These are phyloP conservation scores for Lactarius trivialis DNA, from an alignment of 768 basidiomycete genomes.

Conservation along the genomic window DNA sequence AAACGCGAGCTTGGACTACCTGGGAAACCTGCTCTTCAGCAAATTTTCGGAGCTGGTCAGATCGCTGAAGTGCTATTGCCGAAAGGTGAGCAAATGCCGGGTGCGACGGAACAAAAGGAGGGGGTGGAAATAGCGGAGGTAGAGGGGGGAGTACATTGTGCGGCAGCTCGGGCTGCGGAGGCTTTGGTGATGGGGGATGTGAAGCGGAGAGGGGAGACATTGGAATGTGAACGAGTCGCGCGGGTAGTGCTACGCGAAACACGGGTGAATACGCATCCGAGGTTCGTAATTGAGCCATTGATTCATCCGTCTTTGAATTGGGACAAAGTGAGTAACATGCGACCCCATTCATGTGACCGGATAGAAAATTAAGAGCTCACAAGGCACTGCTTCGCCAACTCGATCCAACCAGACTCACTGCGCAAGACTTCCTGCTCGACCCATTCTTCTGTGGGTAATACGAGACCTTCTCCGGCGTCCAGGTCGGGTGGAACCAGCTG, in stretches of 20 bases:
- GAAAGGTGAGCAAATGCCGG: slow-evolving; percentile 62
- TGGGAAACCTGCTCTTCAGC: slow-evolving; percentile 54
- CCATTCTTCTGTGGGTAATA: slow-evolving; percentile 71
- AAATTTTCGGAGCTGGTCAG: slow-evolving; percentile 44
- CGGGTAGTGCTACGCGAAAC: slow-evolving; percentile 29
- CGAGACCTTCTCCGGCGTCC: slow-evolving; percentile 54
- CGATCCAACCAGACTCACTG: slow-evolving; percentile 66
- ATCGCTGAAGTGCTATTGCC: slow-evolving; percentile 47
- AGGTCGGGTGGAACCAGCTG: slow-evolving; percentile 52
- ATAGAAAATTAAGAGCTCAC: slow-evolving; percentile 41
- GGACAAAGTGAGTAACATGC: slow-evolving; percentile 11
- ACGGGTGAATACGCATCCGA: slow-evolving; percentile 34
- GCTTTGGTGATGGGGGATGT: slow-evolving; percentile 6
- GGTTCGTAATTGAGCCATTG: slow-evolving; percentile 24
- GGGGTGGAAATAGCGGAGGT: slow-evolving; percentile 61
- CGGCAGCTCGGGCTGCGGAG: slow-evolving; percentile 10
- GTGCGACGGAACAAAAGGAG: slow-evolving; percentile 72
- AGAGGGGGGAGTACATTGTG: slow-evolving; percentile 44
- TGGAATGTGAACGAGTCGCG: slow-evolving; percentile 10
- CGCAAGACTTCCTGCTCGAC: slow-evolving; percentile 66
- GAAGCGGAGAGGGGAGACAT: slow-evolving; percentile 9
- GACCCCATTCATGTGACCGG: not conserved
- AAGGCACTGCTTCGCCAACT: slow-evolving; percentile 57
- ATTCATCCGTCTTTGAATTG: slow-evolving; percentile 25
- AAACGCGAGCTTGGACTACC: slow-evolving; percentile 46